Conservation (phyloP, 192 early-diverging fungal species). For the Coemansia javaensis region DNA sequence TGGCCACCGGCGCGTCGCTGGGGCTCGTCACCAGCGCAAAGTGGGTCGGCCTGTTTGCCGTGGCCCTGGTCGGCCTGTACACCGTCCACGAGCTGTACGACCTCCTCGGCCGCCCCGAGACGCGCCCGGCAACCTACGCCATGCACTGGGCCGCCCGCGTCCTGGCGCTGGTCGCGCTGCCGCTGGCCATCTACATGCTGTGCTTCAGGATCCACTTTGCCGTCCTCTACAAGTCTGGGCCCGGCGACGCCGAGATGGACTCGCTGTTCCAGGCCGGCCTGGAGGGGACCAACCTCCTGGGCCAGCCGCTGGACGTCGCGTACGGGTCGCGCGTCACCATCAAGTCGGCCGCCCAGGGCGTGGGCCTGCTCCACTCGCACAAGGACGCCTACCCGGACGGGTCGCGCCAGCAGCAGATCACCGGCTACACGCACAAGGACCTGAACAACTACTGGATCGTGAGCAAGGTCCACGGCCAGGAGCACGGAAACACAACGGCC, state of each 20-base stretch:
- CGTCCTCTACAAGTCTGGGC: conserved; percentile 72
- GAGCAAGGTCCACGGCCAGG: conserved; percentile 54
- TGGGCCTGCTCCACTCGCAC: conserved; percentile 94
- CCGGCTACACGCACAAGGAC: conserved; percentile 91
- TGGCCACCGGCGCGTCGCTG: conserved; percentile 79
- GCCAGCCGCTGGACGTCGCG: conserved; percentile 84
- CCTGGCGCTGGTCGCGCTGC: conserved; percentile 73
- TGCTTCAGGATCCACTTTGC: conserved; percentile 86
- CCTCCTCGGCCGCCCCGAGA: conserved; percentile 68
- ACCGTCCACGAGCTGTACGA: conserved; percentile 94
- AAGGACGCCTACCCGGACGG: conserved; percentile 73
- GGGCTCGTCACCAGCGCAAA: conserved; percentile 88
- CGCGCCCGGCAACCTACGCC: conserved; percentile 58
- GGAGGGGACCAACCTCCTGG: conserved; percentile 67
- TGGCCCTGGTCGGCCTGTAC: conserved; percentile 85
- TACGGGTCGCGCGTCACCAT: conserved; percentile 87
- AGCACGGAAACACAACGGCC: conserved; percentile 17
- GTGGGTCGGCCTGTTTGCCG: conserved; percentile 94
- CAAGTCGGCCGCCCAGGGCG: conserved; percentile 76
- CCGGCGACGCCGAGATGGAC: conserved; percentile 90
- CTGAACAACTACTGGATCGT: conserved; percentile 89
- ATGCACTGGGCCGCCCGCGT: conserved; percentile 85
- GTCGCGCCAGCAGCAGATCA: conserved; percentile 96
- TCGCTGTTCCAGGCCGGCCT: conserved; percentile 95
- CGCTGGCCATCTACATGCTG: conserved; percentile 75